Percentiles rank a stretch among this genome's conserved stretches.
Evolutionary conservation across 768 basidiomycete genomes (phyloP).

Genomic region (Lactarius evosmus): DNA sequence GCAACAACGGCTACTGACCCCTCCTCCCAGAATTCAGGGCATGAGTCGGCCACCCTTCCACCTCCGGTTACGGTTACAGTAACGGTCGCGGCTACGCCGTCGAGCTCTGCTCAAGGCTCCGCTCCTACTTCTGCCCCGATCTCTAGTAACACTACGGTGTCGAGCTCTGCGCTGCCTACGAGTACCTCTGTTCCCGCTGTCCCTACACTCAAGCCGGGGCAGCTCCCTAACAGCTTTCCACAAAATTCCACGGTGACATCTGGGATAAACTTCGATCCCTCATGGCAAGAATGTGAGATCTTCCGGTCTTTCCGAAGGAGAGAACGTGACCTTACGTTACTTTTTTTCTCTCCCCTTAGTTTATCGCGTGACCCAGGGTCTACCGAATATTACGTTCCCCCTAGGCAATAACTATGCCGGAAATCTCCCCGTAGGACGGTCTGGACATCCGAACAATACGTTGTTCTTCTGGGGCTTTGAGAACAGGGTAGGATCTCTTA

Average conservation of each 20-base stretch:
- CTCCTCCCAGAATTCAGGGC: conserved; percentile 1
- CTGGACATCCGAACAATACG: conserved; percentile 38
- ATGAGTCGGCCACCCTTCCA: too few species aligned
- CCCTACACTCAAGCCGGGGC: neutral
- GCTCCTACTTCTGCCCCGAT: neutral
- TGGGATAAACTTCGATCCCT: conserved; percentile 6
- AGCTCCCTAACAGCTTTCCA: conserved; percentile 19
- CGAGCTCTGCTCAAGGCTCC: neutral
- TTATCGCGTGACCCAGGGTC: conserved; percentile 37
- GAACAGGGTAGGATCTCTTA: conserved; percentile 38
- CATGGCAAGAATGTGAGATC: conserved; percentile 21
- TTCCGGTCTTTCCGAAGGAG: neutral
- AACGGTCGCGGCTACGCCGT: neutral
- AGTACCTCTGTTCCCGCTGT: neutral
- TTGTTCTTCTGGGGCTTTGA: conserved; percentile 44
- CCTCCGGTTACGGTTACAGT: conserved; percentile 9
- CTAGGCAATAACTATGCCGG: conserved; percentile 39
- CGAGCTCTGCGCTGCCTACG: neutral
- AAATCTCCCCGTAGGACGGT: conserved; percentile 35
- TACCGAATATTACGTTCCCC: conserved; percentile 37
- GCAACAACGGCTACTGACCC: neutral
- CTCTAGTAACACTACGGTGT: neutral
- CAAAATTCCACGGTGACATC: conserved; percentile 6
- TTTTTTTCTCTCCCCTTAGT: conserved; percentile 28
- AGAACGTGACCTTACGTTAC: neutral